Evolutionary conservation across 305 asterid genomes (phyloP), one percentile per base, ranked within the genome.

Genomic region (Ilex paraguariensis): DNA sequence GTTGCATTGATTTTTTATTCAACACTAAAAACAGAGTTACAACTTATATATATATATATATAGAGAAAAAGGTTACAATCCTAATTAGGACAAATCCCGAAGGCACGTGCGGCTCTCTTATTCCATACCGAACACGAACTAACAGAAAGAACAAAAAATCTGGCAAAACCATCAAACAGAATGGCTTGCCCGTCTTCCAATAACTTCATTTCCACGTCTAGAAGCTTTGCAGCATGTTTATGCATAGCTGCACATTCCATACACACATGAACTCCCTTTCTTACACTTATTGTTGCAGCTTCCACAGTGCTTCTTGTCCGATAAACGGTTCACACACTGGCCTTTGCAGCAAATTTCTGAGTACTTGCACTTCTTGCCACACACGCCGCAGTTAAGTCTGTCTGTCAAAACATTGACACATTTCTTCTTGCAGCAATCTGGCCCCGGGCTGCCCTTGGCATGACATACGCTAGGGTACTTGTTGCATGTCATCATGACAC

Each of bases 331-430:
- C 3, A 81, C 58, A 36, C 90, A 87, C 64, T 69, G 73, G 6
- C 92, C 92, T 49, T 64, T 67, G 80, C 95, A 82, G 66, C 95
- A 87, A 10, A 69, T 70, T 77, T 83, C 85, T 5, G 66, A 51
- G 57, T 56, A 79, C 55, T 68, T 84, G 69, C 95, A 84, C 49
- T 56, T 81, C 2, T 66, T 56, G 5, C 90, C 95, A 63, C 88
- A 87, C 65, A 8, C 70, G 0, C 92, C 86, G 54, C 90, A 87
- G 17, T 84, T 87, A 0, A 48, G 3, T 39, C 73, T 72, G 33
- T 82, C 88, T 3, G 28, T 65, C 0, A 21, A 50, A 3, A 75
- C 60, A 21, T 82, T 52, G 6, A 82, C 84, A 55, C 92, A 87
- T 59, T 66, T 76, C 61, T 70, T 81, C 63, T 77, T 79, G 81